Percentiles rank a stretch among this genome's conserved stretches.
Conservation (phyloP, 176 grass and related monocot species). For the Oryza australiensis region DNA sequence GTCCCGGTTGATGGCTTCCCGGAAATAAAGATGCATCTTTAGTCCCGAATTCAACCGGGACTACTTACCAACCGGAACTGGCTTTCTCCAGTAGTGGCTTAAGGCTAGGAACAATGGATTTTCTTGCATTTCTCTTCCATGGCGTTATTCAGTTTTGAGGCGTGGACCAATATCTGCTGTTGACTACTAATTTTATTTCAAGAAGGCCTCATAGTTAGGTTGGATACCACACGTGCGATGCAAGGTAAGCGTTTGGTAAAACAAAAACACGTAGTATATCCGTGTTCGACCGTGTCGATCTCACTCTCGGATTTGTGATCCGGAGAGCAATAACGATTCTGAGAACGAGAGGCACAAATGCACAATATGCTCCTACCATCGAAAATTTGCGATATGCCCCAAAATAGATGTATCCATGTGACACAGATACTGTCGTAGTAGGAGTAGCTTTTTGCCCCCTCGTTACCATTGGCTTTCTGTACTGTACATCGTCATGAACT, state of each 20-base stretch:
- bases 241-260: neutral
- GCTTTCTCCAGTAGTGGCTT: no score
- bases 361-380: neutral
- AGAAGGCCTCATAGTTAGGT: neutral
- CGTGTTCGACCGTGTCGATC: neutral
- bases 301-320: neutral
- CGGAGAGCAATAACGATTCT: neutral
- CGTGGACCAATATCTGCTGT: no score
- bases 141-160: no score
- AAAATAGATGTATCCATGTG: no score
- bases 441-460: neutral
- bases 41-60: no score
- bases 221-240: neutral
- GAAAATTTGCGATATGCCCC: no score
- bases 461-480: neutral
- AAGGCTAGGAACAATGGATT: no score
- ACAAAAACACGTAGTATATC: neutral
- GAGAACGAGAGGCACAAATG: neutral
- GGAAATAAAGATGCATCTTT: no score
- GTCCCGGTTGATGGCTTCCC: no score
- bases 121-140: no score
- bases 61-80: no score
- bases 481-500: neutral
- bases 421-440: no score
- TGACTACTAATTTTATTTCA: neutral